Conservation (phyloP, 2,329 filamentous ascomycete species). For the Blastomyces parvus region DNA sequence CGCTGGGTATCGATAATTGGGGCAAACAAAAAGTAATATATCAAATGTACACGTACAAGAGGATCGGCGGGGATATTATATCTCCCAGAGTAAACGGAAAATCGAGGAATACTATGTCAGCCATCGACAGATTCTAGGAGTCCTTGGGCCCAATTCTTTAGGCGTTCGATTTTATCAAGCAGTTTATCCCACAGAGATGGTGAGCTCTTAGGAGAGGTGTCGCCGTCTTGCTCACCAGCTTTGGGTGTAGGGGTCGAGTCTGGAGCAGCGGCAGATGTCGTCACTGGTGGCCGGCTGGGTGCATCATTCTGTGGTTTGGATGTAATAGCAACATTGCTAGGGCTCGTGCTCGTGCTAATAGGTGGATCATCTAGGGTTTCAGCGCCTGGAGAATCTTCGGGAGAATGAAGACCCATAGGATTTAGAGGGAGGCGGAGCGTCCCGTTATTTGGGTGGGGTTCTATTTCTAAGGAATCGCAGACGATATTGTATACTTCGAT, state of each 20-base stretch:
- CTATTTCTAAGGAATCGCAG: slow-evolving; percentile 73
- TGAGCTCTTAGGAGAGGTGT: slow-evolving; percentile 18
- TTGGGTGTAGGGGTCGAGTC: background rate
- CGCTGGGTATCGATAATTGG: background rate
- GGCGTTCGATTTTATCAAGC: slow-evolving; percentile 26
- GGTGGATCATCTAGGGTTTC: slow-evolving; percentile 29
- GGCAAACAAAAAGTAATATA: background rate
- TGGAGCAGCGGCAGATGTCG: background rate
- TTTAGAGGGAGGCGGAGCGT: slow-evolving; percentile 52
- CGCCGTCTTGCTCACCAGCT: slow-evolving; percentile 14
- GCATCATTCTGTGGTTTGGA: background rate
- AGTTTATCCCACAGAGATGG: slow-evolving; percentile 28
- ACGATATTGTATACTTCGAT: slow-evolving; percentile 91
- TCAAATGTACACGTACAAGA: background rate
- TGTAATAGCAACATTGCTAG: slow-evolving; percentile 10
- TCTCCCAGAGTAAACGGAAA: background rate
- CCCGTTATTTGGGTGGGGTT: slow-evolving; percentile 73
- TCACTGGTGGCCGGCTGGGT: background rate
- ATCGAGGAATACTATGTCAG: background rate
- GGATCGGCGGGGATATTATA: background rate
- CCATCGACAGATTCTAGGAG: slow-evolving; percentile 10
- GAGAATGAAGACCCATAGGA: slow-evolving; percentile 38
- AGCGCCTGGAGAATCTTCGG: slow-evolving; percentile 25
- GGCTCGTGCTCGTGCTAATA: slow-evolving; percentile 4
- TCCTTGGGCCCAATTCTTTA: slow-evolving; percentile 30